phyloP scores from a whole-genome alignment of 2,329 filamentous ascomycete species.

The Neoscytalidium dimidiatum region DNA sequence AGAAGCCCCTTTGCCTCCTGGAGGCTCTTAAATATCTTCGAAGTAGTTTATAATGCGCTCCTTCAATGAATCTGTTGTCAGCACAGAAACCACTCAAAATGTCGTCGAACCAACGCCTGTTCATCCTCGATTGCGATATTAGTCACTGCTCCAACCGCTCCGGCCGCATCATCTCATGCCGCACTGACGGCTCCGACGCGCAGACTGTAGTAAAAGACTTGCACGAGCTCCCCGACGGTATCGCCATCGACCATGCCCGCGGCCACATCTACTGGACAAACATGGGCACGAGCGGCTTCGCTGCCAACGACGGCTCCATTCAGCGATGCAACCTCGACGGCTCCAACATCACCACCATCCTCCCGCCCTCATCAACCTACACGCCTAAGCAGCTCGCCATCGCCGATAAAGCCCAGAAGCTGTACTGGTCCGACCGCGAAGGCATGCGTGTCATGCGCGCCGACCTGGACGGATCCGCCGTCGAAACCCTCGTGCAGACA shows the following conservation, averaged over 20 bases:
- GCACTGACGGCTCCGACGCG: constrained; percentile 21
- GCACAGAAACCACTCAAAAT: background rate
- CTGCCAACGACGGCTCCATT: constrained; percentile 45
- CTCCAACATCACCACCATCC: constrained; percentile 44
- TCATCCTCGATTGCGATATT: constrained; percentile 23
- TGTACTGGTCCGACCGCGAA: constrained; percentile 50
- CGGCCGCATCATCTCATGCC: constrained; percentile 24
- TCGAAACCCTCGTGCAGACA: constrained; percentile 43
- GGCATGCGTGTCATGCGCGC: constrained; percentile 40
- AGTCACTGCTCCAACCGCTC: background rate
- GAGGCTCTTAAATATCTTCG: background rate
- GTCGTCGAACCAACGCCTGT: background rate
- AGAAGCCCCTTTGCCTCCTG: background rate
- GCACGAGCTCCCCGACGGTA: constrained; percentile 33
- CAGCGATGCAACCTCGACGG: constrained; percentile 54
- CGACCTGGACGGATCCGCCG: constrained; percentile 37
- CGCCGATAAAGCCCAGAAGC: constrained; percentile 29
- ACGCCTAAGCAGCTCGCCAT: constrained; percentile 50
- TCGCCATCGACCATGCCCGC: constrained; percentile 27
- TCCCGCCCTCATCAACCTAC: constrained; percentile 48
- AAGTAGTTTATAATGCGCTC: background rate
- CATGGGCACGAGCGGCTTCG: constrained; percentile 24
- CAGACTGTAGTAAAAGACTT: constrained; percentile 17
- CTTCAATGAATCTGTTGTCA: background rate
- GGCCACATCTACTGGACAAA: constrained; percentile 35